Percentiles rank a stretch among this genome's conserved stretches.
These are phyloP conservation scores for Brassica incana DNA, from an alignment of 345 rosid genomes.

Conservation along the genomic window DNA sequence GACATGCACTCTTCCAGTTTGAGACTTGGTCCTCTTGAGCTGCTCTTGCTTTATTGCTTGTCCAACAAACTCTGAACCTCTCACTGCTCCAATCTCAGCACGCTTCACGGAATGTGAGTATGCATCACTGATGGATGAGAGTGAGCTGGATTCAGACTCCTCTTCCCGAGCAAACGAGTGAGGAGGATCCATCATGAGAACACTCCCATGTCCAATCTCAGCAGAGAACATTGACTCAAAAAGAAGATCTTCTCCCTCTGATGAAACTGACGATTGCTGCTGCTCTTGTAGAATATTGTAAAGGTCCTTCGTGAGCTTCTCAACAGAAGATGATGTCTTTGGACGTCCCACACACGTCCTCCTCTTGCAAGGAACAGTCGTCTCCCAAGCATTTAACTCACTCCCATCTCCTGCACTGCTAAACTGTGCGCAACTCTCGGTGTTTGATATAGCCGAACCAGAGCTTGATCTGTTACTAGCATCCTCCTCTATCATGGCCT, in stretches of 20 bases:
- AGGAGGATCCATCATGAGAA: constrained; percentile 81
- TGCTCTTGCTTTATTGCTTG: constrained; percentile 59
- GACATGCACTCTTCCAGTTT: constrained; percentile 56
- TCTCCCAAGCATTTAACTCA: constrained; percentile 60
- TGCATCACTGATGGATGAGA: constrained; percentile 55
- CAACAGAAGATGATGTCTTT: constrained; percentile 80
- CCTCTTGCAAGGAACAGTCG: constrained; percentile 82
- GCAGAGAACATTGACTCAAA: constrained; percentile 94
- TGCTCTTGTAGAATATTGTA: constrained; percentile 90
- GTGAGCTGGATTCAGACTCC: constrained; percentile 97
- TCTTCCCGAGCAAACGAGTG: constrained; percentile 83
- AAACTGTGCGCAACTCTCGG: constrained; percentile 93
- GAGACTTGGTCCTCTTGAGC: constrained; percentile 66
- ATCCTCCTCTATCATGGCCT: constrained; percentile 69
- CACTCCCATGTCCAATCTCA: constrained; percentile 96
- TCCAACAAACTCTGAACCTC: constrained; percentile 44
- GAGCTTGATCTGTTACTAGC: constrained; percentile 91
- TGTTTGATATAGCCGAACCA: constrained; percentile 92
- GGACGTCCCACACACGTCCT: constrained; percentile 84
- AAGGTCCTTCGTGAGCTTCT: constrained; percentile 88
- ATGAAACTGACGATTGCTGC: constrained; percentile 86
- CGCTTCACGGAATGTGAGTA: constrained; percentile 54
- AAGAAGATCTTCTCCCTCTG: constrained; percentile 94
- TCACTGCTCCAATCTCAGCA: constrained; percentile 44
- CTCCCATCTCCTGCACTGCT: constrained; percentile 44